These are phyloP conservation scores for Neurospora sp. DNA, from an alignment of 495 filamentous ascomycete genomes.

Conservation along the genomic window DNA sequence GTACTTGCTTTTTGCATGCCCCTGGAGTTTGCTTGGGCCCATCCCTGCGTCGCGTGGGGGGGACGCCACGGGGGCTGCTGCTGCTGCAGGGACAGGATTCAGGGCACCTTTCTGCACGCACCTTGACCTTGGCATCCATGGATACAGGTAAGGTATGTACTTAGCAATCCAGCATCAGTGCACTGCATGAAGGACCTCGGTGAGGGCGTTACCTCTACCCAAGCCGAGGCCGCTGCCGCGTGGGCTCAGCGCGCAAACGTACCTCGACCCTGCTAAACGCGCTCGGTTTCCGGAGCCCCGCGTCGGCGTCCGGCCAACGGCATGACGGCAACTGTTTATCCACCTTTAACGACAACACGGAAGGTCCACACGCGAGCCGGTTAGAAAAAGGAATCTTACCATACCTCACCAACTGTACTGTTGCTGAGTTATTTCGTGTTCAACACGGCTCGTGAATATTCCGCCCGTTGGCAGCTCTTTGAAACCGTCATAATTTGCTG, in stretches of 20 bases:
- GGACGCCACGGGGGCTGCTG: neutral
- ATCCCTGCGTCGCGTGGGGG: neutral
- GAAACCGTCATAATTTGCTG: neutral
- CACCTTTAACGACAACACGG: neutral
- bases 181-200: neutral
- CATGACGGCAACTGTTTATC: neutral
- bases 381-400: neutral
- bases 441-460: neutral
- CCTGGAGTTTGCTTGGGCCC: neutral
- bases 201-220: neutral
- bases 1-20: neutral
- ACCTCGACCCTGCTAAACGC: neutral
- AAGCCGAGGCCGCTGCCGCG: neutral
- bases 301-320: neutral
- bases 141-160: neutral
- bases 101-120: neutral
- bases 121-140: neutral
- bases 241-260: neutral
- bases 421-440: neutral
- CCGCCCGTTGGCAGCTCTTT: neutral
- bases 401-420: neutral
- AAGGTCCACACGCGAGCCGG: neutral
- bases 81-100: neutral
- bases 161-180: neutral
- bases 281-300: neutral